Evolutionary conservation across 371 early-diverging fungal species (phyloP).

Genomic region (Saksenaea oblongispora): DNA sequence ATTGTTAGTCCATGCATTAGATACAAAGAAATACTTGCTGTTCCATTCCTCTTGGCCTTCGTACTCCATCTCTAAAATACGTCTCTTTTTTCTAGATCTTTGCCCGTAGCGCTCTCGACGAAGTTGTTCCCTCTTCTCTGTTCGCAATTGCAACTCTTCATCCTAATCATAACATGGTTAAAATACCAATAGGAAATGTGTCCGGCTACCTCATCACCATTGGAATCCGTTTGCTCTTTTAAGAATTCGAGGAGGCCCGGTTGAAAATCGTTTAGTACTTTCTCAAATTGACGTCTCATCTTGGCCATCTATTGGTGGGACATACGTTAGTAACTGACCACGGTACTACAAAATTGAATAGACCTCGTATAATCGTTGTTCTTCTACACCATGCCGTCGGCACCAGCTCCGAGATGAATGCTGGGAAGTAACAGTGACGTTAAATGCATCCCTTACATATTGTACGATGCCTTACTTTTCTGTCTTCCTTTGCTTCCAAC

Average conservation of each 20-base stretch:
- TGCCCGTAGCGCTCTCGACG: slow-evolving; percentile 36
- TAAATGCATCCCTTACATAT: slow-evolving; percentile 3
- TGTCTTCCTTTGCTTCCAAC: slow-evolving; percentile 56
- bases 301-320: slow-evolving; percentile 36
- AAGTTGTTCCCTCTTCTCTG: slow-evolving; percentile 24
- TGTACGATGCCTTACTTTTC: slow-evolving; percentile 24
- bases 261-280: slow-evolving; percentile 47
- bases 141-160: slow-evolving; percentile 2
- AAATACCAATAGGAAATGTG: neutral
- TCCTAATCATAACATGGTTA: neutral
- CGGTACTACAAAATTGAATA: neutral
- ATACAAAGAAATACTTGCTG: slow-evolving; percentile 5
- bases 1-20: neutral
- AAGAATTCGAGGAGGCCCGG: slow-evolving; percentile 36
- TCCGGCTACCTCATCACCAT: slow-evolving; percentile 9
- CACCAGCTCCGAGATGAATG: slow-evolving; percentile 65
- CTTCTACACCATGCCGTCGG: slow-evolving; percentile 62
- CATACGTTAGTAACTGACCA: neutral
- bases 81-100: slow-evolving; percentile 28
- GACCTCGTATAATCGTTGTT: slow-evolving; percentile 73
- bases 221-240: slow-evolving; percentile 5
- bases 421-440: slow-evolving; percentile 13
- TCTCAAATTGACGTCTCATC: slow-evolving; percentile 51
- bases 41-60: slow-evolving; percentile 18
- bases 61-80: slow-evolving; percentile 24